These are phyloP conservation scores for Cystobasidium onofrii DNA, from an alignment of 768 basidiomycete genomes.

Conservation along the genomic window DNA sequence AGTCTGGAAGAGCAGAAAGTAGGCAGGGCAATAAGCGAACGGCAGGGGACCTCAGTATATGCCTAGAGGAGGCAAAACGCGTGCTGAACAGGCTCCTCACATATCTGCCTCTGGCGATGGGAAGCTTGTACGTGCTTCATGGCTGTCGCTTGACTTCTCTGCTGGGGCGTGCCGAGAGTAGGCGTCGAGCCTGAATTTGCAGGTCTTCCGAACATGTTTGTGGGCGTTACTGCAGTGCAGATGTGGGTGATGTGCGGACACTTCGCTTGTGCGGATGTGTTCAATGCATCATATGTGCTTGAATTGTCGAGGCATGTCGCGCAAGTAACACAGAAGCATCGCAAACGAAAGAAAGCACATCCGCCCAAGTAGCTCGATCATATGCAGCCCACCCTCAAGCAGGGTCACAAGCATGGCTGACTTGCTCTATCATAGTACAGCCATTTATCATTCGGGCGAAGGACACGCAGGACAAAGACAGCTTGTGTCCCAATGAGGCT, in stretches of 20 bases:
- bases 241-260: neutral
- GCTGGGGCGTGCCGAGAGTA: slow-evolving; percentile 4
- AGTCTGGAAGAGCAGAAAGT: neutral
- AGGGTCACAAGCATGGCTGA: neutral
- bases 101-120: slow-evolving; percentile 1
- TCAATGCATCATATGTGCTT: neutral
- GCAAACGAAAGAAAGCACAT: no score
- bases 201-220: slow-evolving; percentile 3
- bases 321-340: no score
- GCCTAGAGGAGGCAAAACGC: no score
- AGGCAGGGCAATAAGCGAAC: neutral
- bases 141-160: neutral
- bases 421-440: no score
- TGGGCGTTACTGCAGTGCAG: neutral
- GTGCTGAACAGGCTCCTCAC: neutral
- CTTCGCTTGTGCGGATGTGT: neutral
- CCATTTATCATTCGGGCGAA: no score
- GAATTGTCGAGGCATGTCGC: neutral
- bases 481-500: no score
- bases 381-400: no score
- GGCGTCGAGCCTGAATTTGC: slow-evolving; percentile 9
- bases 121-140: neutral
- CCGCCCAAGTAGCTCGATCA: no score
- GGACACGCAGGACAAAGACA: no score
- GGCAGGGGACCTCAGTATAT: no score